phyloP scores from a whole-genome alignment of 1,139 yeast species.

The Yamadazyma taylorii region DNA sequence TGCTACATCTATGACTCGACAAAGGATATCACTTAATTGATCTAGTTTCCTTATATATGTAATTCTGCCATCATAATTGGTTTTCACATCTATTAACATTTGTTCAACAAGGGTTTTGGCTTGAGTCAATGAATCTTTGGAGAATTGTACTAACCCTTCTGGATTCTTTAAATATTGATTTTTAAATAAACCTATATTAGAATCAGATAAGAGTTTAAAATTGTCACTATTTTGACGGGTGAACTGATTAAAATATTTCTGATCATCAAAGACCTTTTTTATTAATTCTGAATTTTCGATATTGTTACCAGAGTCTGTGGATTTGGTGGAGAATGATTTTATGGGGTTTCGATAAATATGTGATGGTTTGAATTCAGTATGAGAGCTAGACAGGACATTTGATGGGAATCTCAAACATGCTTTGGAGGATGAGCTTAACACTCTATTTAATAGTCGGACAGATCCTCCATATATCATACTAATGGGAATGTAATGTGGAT shows the following conservation, averaged over 20 bases:
- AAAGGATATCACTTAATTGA: conserved; percentile 80
- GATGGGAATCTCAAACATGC: no score
- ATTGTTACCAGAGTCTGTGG: not conserved
- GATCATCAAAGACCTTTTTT: conserved; percentile 45
- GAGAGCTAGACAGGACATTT: no score
- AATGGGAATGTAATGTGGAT: no score
- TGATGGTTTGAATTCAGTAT: no score
- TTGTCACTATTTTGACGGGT: conserved; percentile 19
- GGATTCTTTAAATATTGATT: conserved; percentile 72
- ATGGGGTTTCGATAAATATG: no score
- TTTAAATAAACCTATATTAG: conserved; percentile 59
- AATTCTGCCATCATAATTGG: conserved; percentile 44
- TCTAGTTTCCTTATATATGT: conserved; percentile 70
- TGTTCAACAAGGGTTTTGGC: conserved; percentile 63
- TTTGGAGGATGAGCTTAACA: no score
- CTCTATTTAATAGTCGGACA: no score
- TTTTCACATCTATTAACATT: conserved; percentile 48
- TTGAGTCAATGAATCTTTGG: conserved; percentile 56
- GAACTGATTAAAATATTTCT: conserved; percentile 38
- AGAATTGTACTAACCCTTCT: conserved; percentile 66
- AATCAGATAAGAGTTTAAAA: conserved; percentile 15
- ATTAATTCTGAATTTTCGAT: not conserved
- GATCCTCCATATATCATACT: no score
- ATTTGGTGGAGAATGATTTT: not conserved
- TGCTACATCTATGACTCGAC: conserved; percentile 92